phyloP scores from a whole-genome alignment of 148 eudicot species.

The Pouteria glomerata region DNA sequence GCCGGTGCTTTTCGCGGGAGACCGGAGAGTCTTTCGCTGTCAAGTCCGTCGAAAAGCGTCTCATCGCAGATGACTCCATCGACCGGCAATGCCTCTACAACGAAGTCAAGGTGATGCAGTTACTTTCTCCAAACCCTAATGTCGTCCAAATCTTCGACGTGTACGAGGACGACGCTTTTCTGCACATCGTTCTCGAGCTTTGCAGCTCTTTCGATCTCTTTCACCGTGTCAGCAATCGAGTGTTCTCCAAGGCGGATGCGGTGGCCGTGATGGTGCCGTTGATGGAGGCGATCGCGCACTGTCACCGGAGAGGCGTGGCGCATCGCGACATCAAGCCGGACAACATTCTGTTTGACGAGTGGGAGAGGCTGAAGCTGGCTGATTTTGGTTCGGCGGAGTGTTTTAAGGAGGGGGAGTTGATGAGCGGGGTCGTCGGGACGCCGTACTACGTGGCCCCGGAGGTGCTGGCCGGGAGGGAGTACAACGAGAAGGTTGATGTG shows the following conservation, averaged over 20 bases:
- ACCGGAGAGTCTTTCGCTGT: conserved; percentile 45
- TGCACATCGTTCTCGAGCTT: conserved; percentile 51
- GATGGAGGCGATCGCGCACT: conserved; percentile 49
- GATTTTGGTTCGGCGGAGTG: conserved; percentile 70
- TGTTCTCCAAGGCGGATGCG: conserved; percentile 35
- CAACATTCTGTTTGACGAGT: conserved; percentile 42
- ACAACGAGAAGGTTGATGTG: conserved; percentile 57
- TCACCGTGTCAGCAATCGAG: conserved; percentile 20
- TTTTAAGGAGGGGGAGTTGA: conserved; percentile 9
- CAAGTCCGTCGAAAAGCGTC: conserved; percentile 45
- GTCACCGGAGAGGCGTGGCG: conserved; percentile 52
- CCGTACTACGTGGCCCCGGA: conserved; percentile 77
- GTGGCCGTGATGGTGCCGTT: conserved; percentile 30
- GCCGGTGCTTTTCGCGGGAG: conserved; percentile 25
- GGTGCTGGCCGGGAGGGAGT: conserved; percentile 40
- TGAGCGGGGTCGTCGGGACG: conserved; percentile 64
- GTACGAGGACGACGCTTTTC: conserved; percentile 40
- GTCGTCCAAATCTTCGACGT: conserved; percentile 38
- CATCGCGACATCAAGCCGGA: conserved; percentile 73
- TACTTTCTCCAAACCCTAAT: conserved; percentile 15
- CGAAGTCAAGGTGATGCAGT: conserved; percentile 35
- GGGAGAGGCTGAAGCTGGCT: conserved; percentile 40
- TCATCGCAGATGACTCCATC: conserved; percentile 33
- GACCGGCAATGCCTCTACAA: conserved; percentile 38
- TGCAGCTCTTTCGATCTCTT: conserved; percentile 35